These are phyloP conservation scores for Pseudozyma flocculosa DNA, from an alignment of 1,284 basidiomycete species.

Conservation along the genomic window DNA sequence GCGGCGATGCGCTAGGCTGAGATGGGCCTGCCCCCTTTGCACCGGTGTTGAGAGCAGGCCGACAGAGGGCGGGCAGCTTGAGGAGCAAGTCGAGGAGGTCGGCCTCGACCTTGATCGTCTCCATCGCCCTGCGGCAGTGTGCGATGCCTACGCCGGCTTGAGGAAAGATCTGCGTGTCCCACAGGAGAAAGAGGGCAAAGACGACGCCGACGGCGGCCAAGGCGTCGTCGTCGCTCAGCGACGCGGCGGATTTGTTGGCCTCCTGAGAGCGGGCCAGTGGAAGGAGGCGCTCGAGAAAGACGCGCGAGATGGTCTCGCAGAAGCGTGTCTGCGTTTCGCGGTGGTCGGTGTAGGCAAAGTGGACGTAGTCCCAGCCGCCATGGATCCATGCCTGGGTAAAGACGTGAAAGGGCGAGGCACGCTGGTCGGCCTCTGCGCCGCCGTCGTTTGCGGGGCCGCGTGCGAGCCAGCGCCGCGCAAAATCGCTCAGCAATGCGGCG, in stretches of 20 bases:
- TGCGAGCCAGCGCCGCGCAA: constrained; percentile 4
- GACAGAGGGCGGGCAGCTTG: constrained; percentile 7
- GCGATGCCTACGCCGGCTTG: constrained; percentile 27
- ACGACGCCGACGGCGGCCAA: constrained; percentile 12
- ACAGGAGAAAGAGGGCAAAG: constrained; percentile 24
- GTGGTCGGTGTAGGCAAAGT: constrained; percentile 33
- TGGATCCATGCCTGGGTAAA: constrained; percentile 14
- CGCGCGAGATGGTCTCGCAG: constrained; percentile 18
- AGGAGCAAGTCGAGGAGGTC: constrained; percentile 21
- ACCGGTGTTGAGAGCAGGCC: no score
- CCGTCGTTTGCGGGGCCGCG: no score
- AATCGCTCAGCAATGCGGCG: constrained; percentile 13
- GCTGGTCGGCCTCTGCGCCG: not conserved
- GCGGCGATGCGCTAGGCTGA: no score
- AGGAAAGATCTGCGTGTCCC: constrained; percentile 21
- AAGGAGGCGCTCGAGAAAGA: constrained; percentile 9
- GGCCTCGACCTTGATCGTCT: constrained; percentile 22
- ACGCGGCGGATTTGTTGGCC: no score
- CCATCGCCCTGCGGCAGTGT: constrained; percentile 21
- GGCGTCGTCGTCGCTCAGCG: constrained; percentile 10
- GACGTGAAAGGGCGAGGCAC: constrained; percentile 17
- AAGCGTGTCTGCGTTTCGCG: constrained; percentile 17
- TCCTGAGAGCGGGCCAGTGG: no score
- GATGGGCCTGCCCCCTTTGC: no score
- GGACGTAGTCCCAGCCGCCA: constrained; percentile 22